Evolutionary conservation across 441 rosid genomes (phyloP).

Genomic region (Populus hybrid): DNA sequence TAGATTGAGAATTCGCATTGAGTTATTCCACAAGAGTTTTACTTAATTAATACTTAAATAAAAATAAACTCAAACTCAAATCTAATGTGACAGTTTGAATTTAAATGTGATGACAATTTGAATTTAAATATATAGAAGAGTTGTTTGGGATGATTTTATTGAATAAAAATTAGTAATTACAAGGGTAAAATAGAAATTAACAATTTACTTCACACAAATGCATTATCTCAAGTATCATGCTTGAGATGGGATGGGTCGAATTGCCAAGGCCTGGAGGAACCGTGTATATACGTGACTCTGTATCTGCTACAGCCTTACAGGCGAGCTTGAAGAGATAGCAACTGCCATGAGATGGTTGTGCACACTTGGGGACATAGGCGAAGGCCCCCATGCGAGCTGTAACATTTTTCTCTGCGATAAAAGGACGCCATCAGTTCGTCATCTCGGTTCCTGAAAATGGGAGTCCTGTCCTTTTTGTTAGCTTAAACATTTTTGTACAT

Average conservation of each 20-base stretch:
- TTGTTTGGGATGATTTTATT: too few species aligned
- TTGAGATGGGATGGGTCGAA: constrained; percentile 80
- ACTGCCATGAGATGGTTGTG: constrained; percentile 76
- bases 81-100: too few species aligned
- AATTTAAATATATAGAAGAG: too few species aligned
- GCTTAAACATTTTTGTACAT: background rate
- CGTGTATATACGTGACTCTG: constrained; percentile 68
- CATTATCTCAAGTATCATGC: constrained; percentile 75
- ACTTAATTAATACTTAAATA: too few species aligned
- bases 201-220: constrained; percentile 39
- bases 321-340: constrained; percentile 67
- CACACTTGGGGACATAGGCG: constrained; percentile 59
- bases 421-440: constrained; percentile 25
- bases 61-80: too few species aligned
- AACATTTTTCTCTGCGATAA: constrained; percentile 68
- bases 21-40: too few species aligned
- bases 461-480: background rate
- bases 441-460: background rate
- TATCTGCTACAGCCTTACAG: constrained; percentile 42
- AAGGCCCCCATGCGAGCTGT: constrained; percentile 91
- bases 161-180: too few species aligned
- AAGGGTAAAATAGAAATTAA: too few species aligned
- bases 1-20: too few species aligned
- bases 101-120: too few species aligned
- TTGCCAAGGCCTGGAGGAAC: constrained; percentile 81